phyloP scores from a whole-genome alignment of 257 asterid genomes.

The Haberlea rhodopensis region DNA sequence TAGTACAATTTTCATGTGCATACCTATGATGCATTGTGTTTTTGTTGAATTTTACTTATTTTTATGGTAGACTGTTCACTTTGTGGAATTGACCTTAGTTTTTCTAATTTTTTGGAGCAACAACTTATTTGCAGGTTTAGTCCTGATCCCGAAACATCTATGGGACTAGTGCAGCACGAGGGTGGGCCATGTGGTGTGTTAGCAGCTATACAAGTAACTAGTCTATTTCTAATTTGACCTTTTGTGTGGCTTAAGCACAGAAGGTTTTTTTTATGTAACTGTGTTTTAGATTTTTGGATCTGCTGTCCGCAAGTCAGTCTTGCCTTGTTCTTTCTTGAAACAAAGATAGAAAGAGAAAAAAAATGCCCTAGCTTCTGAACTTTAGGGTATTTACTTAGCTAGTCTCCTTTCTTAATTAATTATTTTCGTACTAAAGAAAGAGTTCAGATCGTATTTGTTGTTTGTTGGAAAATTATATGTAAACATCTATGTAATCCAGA shows the following conservation, averaged over 20 bases:
- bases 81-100: constrained; percentile 12
- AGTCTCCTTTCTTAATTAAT: background rate
- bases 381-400: constrained; percentile 7
- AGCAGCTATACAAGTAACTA: constrained; percentile 89
- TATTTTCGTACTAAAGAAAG: constrained; percentile 16
- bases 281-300: background rate
- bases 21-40: background rate
- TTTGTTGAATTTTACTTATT: constrained; percentile 14
- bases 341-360: background rate
- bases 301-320: background rate
- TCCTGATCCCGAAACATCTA: constrained; percentile 84
- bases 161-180: constrained; percentile 98
- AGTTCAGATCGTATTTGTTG: constrained; percentile 9
- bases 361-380: background rate
- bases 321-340: constrained; percentile 10
- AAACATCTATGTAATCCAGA: constrained; percentile 6
- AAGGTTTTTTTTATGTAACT: constrained; percentile 11
- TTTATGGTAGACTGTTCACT: constrained; percentile 8
- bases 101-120: constrained; percentile 26
- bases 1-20: constrained; percentile 11
- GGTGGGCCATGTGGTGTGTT: constrained; percentile 99
- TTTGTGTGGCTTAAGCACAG: constrained; percentile 14
- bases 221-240: constrained; percentile 32
- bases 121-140: constrained; percentile 63
- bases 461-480: constrained; percentile 4